Percentiles rank a stretch among this genome's conserved stretches.
These are phyloP conservation scores for Claviceps paspali DNA, from an alignment of 2,329 filamentous ascomycete species.

Conservation along the genomic window DNA sequence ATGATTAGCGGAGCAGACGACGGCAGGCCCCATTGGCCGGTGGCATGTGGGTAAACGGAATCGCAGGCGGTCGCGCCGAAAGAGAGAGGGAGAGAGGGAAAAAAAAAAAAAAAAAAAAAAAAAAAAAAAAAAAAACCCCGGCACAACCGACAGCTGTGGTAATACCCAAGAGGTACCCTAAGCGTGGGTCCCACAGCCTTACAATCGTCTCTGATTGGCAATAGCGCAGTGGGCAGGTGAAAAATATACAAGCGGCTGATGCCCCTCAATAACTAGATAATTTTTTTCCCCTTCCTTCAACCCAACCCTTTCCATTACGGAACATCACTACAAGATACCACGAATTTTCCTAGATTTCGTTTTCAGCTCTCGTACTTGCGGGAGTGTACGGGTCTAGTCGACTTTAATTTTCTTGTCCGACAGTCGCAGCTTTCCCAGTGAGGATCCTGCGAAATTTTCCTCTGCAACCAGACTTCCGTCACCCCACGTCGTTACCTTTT, in stretches of 20 bases:
- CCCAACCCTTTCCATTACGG: slow-evolving; percentile 15
- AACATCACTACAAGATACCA: slow-evolving; percentile 18
- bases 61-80: not conserved
- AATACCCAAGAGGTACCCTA: slow-evolving; percentile 10
- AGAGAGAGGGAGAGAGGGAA: too few species aligned
- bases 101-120: not conserved
- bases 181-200: slow-evolving; percentile 8
- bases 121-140: slow-evolving; percentile 2
- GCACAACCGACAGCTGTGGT: not conserved
- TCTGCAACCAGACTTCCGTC: slow-evolving; percentile 12
- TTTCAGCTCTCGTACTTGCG: slow-evolving; percentile 27
- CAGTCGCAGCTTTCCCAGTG: slow-evolving; percentile 18
- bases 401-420: slow-evolving; percentile 15
- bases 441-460: slow-evolving; percentile 25
- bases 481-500: slow-evolving; percentile 26
- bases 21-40: not conserved
- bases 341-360: slow-evolving; percentile 24
- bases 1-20: too few species aligned
- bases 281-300: slow-evolving; percentile 19
- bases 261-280: slow-evolving; percentile 24
- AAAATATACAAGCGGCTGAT: slow-evolving; percentile 21
- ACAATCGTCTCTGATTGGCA: slow-evolving; percentile 10
- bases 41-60: not conserved
- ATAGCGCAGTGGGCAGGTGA: slow-evolving; percentile 6
- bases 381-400: slow-evolving; percentile 34